phyloP scores from a whole-genome alignment of 2,329 filamentous ascomycete genomes.

The Ceratocystiopsis minuta region DNA sequence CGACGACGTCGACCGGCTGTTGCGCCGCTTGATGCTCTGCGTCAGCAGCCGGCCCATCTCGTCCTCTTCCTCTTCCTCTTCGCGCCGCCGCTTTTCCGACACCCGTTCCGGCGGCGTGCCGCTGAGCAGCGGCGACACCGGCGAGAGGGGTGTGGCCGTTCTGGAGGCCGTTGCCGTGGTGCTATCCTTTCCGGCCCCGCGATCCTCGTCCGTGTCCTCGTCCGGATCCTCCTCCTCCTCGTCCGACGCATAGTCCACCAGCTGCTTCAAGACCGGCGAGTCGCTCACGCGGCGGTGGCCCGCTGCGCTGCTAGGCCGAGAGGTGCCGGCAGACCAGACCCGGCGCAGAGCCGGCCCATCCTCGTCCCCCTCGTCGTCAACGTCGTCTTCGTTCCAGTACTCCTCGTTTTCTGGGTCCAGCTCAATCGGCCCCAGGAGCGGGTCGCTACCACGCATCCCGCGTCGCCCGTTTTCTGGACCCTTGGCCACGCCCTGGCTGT shows the following conservation, averaged over 20 bases:
- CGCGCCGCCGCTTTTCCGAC: constrained; percentile 75
- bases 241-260: constrained; percentile 87
- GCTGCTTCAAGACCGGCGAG: constrained; percentile 44
- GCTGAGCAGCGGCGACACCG: neutral
- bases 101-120: constrained; percentile 50
- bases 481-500: no score
- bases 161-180: neutral
- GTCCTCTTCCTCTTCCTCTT: constrained; percentile 89
- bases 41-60: constrained; percentile 69
- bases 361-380: constrained; percentile 48
- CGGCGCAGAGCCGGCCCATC: constrained; percentile 10
- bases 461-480: constrained; percentile 2
- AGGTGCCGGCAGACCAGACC: no score
- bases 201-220: neutral
- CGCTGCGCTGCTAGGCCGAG: no score
- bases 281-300: constrained; percentile 19
- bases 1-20: constrained; percentile 29
- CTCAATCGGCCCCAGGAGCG: constrained; percentile 11
- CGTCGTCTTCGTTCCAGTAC: constrained; percentile 83
- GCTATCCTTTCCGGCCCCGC: neutral
- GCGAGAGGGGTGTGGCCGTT: neutral
- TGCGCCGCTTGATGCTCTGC: constrained; percentile 39
- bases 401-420: constrained; percentile 77
- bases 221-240: constrained; percentile 42
- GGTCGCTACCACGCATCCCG: no score